Evolutionary conservation across 164 flowering plant genomes (phyloP), one percentile per base, ranked within the genome.

Genomic region (Euptelea pleiosperma): DNA sequence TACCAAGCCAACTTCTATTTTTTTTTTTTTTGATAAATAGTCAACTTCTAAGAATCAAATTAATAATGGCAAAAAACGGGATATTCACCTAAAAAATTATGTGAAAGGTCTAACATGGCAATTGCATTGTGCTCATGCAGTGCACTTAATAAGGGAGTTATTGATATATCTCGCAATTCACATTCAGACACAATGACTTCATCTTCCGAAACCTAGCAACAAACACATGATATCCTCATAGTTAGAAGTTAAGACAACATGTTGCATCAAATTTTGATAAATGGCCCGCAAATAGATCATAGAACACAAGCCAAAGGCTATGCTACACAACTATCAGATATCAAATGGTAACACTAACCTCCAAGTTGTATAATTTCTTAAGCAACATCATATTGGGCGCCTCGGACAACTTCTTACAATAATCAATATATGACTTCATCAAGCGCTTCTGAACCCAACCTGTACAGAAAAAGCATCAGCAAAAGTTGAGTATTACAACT

Each of bases 361-460:
- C 93, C 71, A 87, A 77, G 72, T 78, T 76, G 57, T 94, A 94
- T 46, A 94, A 61, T 59, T 73, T 85, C 62, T 75, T 80, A 36
- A 91, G 84, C 71, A 94, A 66, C 68, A 83, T 85, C 76, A 86
- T 61, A 64, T 75, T 86, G 40, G 97, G 95, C 52, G 71, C 49
- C 75, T 88, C 96, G 33, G 83, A 76, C 54, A 79, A 68, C 68
- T 81, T 81, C 43, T 75, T 61, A 68, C 97, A 90, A 68, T 70
- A 73, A 46, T 88, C 95, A 62, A 91, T 61, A 57, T 91, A 94
- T 28, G 77, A 75, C 69, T 86, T 90, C 77, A 91, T 84, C 73
- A 91, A 63, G 69, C 79, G 86, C 73, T 82, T 90, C 58, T 83
- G 94, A 53, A 85, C 82, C 96, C 97, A 91, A 19, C 84, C 99